phyloP scores from a whole-genome alignment of 345 rosid genomes.

The Citrus australasica region DNA sequence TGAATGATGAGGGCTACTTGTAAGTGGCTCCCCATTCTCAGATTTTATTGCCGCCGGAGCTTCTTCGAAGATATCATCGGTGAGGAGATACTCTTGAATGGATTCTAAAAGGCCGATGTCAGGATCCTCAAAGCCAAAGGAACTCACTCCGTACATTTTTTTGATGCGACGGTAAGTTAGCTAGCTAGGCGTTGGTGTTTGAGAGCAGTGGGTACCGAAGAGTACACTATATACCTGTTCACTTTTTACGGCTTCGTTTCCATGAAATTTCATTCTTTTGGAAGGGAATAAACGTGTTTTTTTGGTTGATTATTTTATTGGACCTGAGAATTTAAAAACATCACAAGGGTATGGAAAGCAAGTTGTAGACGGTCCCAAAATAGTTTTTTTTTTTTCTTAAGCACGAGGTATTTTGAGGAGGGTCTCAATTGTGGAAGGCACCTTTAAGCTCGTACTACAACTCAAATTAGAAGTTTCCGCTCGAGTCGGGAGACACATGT shows the following conservation, averaged over 20 bases:
- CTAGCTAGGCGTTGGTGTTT: no score
- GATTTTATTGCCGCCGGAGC: neutral
- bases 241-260: neutral
- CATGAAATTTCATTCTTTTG: neutral
- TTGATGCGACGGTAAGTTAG: neutral
- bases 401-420: rapidly evolving
- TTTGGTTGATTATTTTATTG: neutral
- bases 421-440: rapidly evolving
- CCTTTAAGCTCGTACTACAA: rapidly evolving
- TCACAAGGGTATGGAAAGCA: no score
- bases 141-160: slow-evolving; percentile 6
- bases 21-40: neutral
- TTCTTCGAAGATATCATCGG: slow-evolving; percentile 13
- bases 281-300: neutral
- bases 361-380: no score
- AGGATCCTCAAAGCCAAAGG: neutral
- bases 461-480: no score
- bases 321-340: neutral
- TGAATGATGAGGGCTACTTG: neutral
- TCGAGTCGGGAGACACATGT: no score
- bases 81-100: slow-evolving; percentile 23
- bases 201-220: neutral
- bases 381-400: no score
- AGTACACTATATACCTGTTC: no score
- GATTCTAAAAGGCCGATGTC: slow-evolving; percentile 27